Evolutionary conservation across 2,329 filamentous ascomycete species (phyloP), one percentile per base, ranked within the genome.

Genomic region (Aspergillus sp.): DNA sequence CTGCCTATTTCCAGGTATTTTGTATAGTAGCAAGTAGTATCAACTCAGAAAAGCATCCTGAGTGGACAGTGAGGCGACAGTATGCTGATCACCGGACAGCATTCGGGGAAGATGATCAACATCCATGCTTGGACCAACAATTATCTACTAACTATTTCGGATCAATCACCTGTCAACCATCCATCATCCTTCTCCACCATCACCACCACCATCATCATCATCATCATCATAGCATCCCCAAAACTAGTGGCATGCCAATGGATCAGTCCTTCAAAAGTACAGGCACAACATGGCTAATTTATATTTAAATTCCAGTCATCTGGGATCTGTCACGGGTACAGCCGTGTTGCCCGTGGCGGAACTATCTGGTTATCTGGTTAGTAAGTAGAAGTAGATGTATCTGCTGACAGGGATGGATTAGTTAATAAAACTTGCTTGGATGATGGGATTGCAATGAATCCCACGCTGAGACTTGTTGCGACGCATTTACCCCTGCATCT

Each of bases 31-130:
- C 32, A 36, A 13, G 32, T 36, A 36, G 4, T 13, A 36, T 36
- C 11, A 36, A 13, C 32, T 13, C 11, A 13, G 32, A 7, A 13
- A 21, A 21, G 39, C 32, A 38, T 32, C 15, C 27, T n/a, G 27
- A 25, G 15, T 21, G 39, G 53, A 23, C 17, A 30, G 52, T 39
- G 58, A 50, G 42, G 58, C 58, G 27, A 56, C 17, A 21, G 19
- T 11, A 36, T 13, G 32, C 42, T 50, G 52, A 59, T 59, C 58
- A 59, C 58, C 58, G 27, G 58, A 59, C 58, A 44, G 51, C 30
- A 23, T 32, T 36, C 10, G 32, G 32, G 11, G 32, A 36, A 25
- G n/a, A 50, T 50, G 47, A 50, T 50, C 47, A 50, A 19, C 47
- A n/a, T 30, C 25, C n/a, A 27, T 27, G 32, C 11, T 36, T 36